Percentiles rank a stretch among this genome's conserved stretches.
Conservation (phyloP, 2,329 filamentous ascomycete genomes). For the Rhynchosporium secalis region DNA sequence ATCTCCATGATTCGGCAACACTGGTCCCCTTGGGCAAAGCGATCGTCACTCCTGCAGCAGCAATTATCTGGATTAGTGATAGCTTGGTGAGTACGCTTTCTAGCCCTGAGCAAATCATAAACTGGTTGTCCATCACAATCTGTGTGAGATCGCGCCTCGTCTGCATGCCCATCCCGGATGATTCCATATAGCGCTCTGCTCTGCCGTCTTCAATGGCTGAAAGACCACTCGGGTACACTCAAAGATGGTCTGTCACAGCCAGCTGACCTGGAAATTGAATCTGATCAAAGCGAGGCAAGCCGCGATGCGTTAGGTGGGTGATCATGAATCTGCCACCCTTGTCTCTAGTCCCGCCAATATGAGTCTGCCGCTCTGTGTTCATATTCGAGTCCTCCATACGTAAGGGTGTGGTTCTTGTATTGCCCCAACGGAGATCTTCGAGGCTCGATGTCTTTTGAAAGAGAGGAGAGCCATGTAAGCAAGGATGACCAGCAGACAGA, state of each 20-base stretch:
- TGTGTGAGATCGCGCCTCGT: not conserved
- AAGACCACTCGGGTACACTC: not conserved
- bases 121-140: not conserved
- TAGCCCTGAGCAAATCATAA: not conserved
- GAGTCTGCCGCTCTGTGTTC: not conserved
- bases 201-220: not conserved
- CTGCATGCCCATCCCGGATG: not conserved
- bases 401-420: slow-evolving; percentile 26
- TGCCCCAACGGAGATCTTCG: slow-evolving; percentile 5
- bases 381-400: slow-evolving; percentile 27
- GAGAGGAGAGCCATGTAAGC: slow-evolving; percentile 27
- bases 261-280: not conserved
- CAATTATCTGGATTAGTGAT: not conserved
- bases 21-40: not conserved
- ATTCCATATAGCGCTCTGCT: not conserved
- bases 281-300: not conserved
- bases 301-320: not conserved
- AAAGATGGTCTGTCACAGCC: not conserved
- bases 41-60: not conserved
- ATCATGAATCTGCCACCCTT: not conserved
- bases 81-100: not conserved
- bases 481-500: slow-evolving; percentile 20
- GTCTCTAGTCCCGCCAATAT: not conserved
- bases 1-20: not conserved
- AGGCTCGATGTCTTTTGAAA: slow-evolving; percentile 14